Evolutionary conservation across 2,329 filamentous ascomycete genomes (phyloP), one percentile per base, ranked within the genome.

Genomic region (Alternaria alternata): DNA sequence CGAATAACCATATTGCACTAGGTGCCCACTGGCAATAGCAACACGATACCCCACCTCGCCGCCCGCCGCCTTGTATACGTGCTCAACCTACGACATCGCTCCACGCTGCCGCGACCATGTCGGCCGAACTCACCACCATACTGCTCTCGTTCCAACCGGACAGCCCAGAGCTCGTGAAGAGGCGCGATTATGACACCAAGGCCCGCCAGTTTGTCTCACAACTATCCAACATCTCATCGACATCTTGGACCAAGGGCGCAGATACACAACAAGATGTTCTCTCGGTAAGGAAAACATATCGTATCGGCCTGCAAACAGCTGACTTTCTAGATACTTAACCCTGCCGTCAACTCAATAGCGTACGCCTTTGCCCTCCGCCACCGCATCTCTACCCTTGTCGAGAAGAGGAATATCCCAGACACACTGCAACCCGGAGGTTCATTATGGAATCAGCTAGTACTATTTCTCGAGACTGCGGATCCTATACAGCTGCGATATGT

Each of bases 301-400:
- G 16, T 16, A 7, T n/a, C 1, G 39, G 11, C 22, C 4, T 18
- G 46, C 5, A 20, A 20, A 20, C 20, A 14, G 30, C 66, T 75
- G 41, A 75, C 14, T 7, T 5, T 11, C 4, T 36, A 82, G 75
- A 66, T 82, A 34, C 77, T 89, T 59, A 81, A 89, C 66, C 87
- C 89, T 20, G 75, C 82, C 7, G 75, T 81, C 39, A 87, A 90
- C 72, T 85, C 86, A 18, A 81, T 90, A 62, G 80, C 86, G 8
- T 90, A 89, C 75, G 77, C 88, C 51, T 83, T 81, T 62, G 79
- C 85, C 47, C 80, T 91, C 38, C 75, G 81, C 47, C 79, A 81
- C 32, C 82, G 84, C 62, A 80, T 87, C 57, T 73, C 79, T 39
- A 74, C 61, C 26, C 62, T 42, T 34, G 70, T 32, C 72, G 79